phyloP scores from a whole-genome alignment of 2,329 filamentous ascomycete species.

The Botrytis porri region DNA sequence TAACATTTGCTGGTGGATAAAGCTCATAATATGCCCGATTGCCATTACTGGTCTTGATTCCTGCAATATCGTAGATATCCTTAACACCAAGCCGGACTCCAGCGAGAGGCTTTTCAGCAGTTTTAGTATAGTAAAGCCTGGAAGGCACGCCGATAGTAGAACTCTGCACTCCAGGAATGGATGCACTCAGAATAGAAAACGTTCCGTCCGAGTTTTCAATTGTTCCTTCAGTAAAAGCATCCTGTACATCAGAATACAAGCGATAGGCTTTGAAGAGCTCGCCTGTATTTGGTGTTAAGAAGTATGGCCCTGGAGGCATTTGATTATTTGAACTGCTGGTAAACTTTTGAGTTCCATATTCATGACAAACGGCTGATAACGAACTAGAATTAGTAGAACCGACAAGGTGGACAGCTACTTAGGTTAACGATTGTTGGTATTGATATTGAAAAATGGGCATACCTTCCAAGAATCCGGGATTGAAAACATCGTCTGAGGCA shows the following conservation, averaged over 20 bases:
- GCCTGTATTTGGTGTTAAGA: slow-evolving; percentile 44
- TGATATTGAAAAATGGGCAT: background rate
- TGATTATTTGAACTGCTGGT: slow-evolving; percentile 22
- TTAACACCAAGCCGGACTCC: slow-evolving; percentile 62
- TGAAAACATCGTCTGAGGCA: slow-evolving; percentile 34
- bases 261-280: slow-evolving; percentile 48
- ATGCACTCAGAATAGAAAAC: slow-evolving; percentile 45
- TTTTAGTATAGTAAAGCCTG: slow-evolving; percentile 55
- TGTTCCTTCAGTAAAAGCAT: slow-evolving; percentile 49
- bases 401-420: slow-evolving; percentile 16
- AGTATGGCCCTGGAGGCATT: slow-evolving; percentile 49
- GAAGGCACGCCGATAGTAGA: slow-evolving; percentile 55
- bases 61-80: slow-evolving; percentile 59
- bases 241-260: slow-evolving; percentile 48
- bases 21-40: slow-evolving; percentile 57
- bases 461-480: slow-evolving; percentile 33
- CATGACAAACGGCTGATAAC: slow-evolving; percentile 22
- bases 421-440: background rate
- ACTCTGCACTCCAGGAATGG: slow-evolving; percentile 42
- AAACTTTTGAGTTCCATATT: slow-evolving; percentile 30
- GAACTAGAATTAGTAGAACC: slow-evolving; percentile 17
- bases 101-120: slow-evolving; percentile 53
- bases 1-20: slow-evolving; percentile 46
- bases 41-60: slow-evolving; percentile 54
- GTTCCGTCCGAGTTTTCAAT: slow-evolving; percentile 40